Base-by-base conservation (phyloP, 306 rosid genomes). In the Cercis canadensis region DNA sequence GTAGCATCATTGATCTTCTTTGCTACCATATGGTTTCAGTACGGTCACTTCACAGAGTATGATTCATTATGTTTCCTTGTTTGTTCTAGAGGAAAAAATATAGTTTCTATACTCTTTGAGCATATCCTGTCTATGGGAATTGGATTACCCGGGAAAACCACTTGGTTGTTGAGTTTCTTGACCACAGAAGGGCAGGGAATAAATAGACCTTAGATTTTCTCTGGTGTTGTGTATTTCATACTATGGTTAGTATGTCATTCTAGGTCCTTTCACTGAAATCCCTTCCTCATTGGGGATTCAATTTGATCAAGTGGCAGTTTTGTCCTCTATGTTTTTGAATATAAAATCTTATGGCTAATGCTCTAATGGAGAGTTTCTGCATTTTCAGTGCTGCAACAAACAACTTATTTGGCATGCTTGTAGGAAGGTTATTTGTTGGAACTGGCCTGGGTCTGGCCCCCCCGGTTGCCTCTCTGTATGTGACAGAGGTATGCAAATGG, bases 361-460 rank as follows among this genome's bases (percentile, higher is more conserved):
- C 12, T 56, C 72, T 55, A 21, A 64, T 41, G 59, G 61, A 15
- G 39, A 83, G 62, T 65, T 67, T 61, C 8, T 84, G 59, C 51
- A 49, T 76, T 83, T 82, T 76, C 97, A 90, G 98, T 80, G 98
- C 98, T 16, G 86, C 84, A 56, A 71, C 96, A 83, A 90, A 87
- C 83, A 94, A 92, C 73, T 72, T 94, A 72, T 81, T 83, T 54
- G 97, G 98, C 49, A 94, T 94, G 98, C 98, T 94, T 72, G 75
- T 94, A 65, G 97, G 97, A 62, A 85, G 98, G 80, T 67, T 94
- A 61, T 58, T 94, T 89, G 98, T 94, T 84, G 98, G 98, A 74
- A 74, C 89, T 63, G 98, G 98, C 81, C 72, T 94, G 91, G 98
- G 97, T 44, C 72, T 94, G 45, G 97, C 95, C 31, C 98, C 98